A percentile compares a stretch with the other conserved stretches of the same genome.
phyloP scores from a whole-genome alignment of 257 asterid species.

The Mitragyna speciosa region DNA sequence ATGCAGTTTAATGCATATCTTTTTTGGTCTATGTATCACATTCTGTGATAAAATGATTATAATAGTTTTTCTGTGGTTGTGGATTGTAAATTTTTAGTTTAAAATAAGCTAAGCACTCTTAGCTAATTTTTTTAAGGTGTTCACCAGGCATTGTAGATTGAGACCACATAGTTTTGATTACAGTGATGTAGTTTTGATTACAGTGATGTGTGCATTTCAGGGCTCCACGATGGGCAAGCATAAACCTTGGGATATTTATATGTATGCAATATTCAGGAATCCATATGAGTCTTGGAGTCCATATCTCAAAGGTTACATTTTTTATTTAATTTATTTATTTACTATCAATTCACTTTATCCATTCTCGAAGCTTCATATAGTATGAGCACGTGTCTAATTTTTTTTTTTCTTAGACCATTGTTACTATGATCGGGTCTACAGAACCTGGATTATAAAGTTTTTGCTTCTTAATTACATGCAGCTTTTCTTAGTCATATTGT shows the following conservation, averaged over 20 bases:
- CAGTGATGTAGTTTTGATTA: not conserved
- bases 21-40: not conserved
- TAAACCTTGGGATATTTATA: slow-evolving; percentile 88
- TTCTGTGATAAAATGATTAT: not conserved
- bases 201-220: slow-evolving; percentile 35
- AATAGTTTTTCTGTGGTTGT: not conserved
- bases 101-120: not conserved
- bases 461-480: not conserved
- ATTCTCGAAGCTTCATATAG: not conserved
- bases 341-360: not conserved
- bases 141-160: not conserved
- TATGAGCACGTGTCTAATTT: not conserved
- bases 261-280: slow-evolving; percentile 92
- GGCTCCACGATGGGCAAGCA: slow-evolving; percentile 96
- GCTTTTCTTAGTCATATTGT: not conserved
- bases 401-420: too few relatives aligned
- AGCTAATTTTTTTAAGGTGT: not conserved
- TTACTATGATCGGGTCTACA: too few relatives aligned
- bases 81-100: not conserved
- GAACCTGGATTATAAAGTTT: not conserved
- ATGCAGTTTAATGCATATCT: not conserved
- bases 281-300: slow-evolving; percentile 94
- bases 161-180: not conserved
- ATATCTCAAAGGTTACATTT: slow-evolving; percentile 72
- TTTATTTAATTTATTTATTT: slow-evolving; percentile 8